A percentile compares a stretch with the other conserved stretches of the same genome.
Conservation (phyloP, 2,329 filamentous ascomycete genomes). For the Fusarium redolens region DNA sequence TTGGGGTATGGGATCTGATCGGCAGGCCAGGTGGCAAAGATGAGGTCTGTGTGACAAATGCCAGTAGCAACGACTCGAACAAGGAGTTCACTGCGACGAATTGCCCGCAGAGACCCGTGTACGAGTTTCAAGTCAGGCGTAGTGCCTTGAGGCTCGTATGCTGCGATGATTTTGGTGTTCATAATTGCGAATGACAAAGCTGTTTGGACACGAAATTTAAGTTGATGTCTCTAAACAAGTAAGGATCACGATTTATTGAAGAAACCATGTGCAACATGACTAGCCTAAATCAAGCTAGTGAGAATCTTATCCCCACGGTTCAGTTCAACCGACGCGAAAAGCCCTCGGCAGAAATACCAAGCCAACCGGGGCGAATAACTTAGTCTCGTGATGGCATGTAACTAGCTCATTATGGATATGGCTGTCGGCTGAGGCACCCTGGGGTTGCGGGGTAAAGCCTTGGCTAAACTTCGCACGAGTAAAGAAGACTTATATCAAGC, state of each 20-base stretch:
- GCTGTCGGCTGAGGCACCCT: no score
- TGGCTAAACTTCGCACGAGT: not conserved
- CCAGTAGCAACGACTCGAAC: not conserved
- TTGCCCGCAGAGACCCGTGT: not conserved
- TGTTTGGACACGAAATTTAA: no score
- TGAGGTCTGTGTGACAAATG: not conserved
- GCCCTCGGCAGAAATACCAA: constrained; percentile 3
- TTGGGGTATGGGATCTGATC: not conserved
- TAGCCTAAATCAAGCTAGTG: not conserved
- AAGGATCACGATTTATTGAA: not conserved
- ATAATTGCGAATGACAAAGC: not conserved
- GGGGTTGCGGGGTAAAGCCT: not conserved
- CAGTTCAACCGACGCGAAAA: not conserved
- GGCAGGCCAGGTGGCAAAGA: not conserved
- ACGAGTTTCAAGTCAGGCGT: not conserved
- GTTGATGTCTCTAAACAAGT: not conserved
- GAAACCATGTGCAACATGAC: not conserved
- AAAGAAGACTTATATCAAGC: not conserved
- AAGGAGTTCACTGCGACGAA: not conserved
- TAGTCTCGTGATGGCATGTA: not conserved
- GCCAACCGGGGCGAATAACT: not conserved
- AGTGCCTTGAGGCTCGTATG: not conserved
- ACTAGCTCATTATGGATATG: not conserved
- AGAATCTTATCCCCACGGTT: not conserved
- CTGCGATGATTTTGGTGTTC: not conserved